Base-by-base conservation (phyloP, 1,284 basidiomycete genomes). In the Sanghuangporus baumii region DNA sequence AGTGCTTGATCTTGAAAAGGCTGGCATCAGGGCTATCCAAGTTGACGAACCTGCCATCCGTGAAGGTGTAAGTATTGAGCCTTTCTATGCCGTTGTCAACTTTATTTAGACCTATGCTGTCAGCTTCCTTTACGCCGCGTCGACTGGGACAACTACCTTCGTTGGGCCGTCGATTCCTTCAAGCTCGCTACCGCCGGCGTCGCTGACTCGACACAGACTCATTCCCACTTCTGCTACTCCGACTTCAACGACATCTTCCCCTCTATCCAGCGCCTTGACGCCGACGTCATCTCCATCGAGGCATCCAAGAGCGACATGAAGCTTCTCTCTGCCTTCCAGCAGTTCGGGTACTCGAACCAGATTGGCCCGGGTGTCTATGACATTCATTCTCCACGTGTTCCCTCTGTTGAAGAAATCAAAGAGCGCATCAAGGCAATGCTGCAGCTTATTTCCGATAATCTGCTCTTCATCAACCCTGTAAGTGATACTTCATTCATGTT, bases 31-130 rank as follows among this genome's bases (percentile, higher is more conserved):
- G 72, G 96, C 96, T 72, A 96, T 99, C 74, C 97, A 99, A 82
- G 97, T 99, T 73, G 97, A 99, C 73, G 97, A 99, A 83, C 94
- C 97, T 65, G 97, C 97, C 67, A 97, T 99, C 72, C 96, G 97
- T 82, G 97, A 99, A 81, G 97, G 97, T 80, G 87, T 89, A 78
- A 73, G 87, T 71, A 36, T 31, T 67, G 34, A n/a, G n/a, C n/a
- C n/a, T 47, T 31, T 16, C 41, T 57, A 11, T 11, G n/a, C 37
- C 23, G n/a, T 48, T 67, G 47, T 60, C 43, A 7, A 18, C 11
- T 38, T 40, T 20, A 41, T 38, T 54, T n/a, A 46, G 20, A 14
- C 6, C 7, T n/a, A 16, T 46, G 16, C 18, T 46, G 14, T 57
- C 69, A 89, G 87, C 83, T 98, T 61, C 95, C 95, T 70, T 91